phyloP scores from a whole-genome alignment of 805 yeast genomes.

The Cyberlindnera galapagoensis region DNA sequence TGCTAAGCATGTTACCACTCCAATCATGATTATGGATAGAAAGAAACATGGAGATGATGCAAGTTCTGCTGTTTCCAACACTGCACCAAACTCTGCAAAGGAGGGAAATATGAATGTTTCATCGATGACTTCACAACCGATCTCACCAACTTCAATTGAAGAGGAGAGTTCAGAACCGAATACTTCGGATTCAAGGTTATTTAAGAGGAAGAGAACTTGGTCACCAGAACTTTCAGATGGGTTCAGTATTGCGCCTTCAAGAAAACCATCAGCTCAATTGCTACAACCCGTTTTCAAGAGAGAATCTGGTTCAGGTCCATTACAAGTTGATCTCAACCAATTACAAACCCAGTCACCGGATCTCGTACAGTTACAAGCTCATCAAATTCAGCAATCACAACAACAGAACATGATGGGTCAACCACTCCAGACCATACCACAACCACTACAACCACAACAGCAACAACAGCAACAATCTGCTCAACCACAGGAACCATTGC shows the following conservation, averaged over 20 bases:
- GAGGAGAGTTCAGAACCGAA: constrained; percentile 52
- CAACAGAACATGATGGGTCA: constrained; percentile 5
- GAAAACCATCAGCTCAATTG: constrained; percentile 32
- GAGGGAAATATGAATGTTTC: constrained; percentile 8
- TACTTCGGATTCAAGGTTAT: constrained; percentile 32
- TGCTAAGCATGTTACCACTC: constrained; percentile 64
- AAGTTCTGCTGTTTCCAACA: constrained; percentile 9
- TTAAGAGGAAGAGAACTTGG: constrained; percentile 41
- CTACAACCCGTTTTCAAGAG: constrained; percentile 22
- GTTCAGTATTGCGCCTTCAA: constrained; percentile 32
- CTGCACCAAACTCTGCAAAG: constrained; percentile 16
- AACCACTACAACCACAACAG: constrained; percentile 3
- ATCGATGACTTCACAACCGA: constrained; percentile 25
- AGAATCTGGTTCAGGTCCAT: constrained; percentile 36
- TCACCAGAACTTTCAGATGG: constrained; percentile 27
- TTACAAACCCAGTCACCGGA: constrained; percentile 2
- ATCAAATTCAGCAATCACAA: not conserved
- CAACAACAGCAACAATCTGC: constrained; percentile 7
- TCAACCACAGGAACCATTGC: constrained; percentile 5
- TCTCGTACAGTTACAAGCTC: constrained; percentile 12
- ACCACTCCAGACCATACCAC: not conserved
- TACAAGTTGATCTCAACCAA: no score
- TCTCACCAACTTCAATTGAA: constrained; percentile 59
- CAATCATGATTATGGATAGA: constrained; percentile 91
- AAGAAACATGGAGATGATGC: constrained; percentile 40